phyloP scores from a whole-genome alignment of 2,329 filamentous ascomycete genomes.

The Aaosphaeria arxii region DNA sequence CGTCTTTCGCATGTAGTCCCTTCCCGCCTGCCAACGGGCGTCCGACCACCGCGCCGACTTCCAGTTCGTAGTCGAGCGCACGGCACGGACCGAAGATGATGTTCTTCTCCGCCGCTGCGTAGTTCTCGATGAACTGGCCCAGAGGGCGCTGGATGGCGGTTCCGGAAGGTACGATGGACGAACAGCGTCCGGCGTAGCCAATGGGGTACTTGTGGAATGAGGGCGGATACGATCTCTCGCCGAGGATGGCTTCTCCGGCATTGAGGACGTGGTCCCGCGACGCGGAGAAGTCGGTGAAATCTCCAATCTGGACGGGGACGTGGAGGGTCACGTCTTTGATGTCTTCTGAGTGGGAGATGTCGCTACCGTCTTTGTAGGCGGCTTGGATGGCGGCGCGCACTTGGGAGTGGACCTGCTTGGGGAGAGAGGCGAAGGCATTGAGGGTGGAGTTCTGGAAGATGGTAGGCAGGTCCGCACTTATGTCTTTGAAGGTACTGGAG shows the following conservation, averaged over 20 bases:
- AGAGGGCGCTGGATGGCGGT: constrained; percentile 28
- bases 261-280: constrained; percentile 54
- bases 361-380: constrained; percentile 20
- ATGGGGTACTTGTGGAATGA: constrained; percentile 37
- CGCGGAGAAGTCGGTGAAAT: constrained; percentile 59
- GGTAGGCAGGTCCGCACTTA: constrained; percentile 13
- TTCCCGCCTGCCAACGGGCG: constrained; percentile 39
- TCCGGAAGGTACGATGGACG: constrained; percentile 51
- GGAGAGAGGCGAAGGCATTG: constrained; percentile 51
- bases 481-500: constrained; percentile 22
- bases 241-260: constrained; percentile 37
- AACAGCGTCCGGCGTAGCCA: constrained; percentile 56
- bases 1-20: constrained; percentile 39
- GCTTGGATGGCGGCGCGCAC: constrained; percentile 44
- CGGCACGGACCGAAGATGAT: constrained; percentile 46
- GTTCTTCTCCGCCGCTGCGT: constrained; percentile 42
- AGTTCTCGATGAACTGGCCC: constrained; percentile 25
- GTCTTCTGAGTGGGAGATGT: constrained; percentile 14
- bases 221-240: constrained; percentile 18
- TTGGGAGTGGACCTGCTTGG: constrained; percentile 35
- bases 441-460: constrained; percentile 37
- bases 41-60: constrained; percentile 47
- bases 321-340: constrained; percentile 48
- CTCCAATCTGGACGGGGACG: constrained; percentile 54
- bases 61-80: constrained; percentile 50